Base-by-base conservation (phyloP, 345 rosid species). In the Syzygium aqueum region DNA sequence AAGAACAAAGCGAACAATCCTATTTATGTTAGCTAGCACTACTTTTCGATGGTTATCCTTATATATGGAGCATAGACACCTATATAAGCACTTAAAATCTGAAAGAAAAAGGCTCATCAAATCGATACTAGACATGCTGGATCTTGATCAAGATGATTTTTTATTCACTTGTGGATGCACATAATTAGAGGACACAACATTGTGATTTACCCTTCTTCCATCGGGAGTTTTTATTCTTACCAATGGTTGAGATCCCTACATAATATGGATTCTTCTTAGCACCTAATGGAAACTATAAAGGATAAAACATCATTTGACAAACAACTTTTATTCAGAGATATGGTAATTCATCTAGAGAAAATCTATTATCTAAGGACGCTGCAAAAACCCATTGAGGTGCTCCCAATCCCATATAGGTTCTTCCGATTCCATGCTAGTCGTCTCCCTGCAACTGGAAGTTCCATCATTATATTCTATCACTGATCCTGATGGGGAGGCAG, bases 381-480 rank as follows among this genome's bases (percentile, higher is more conserved):
- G 7, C n/a, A 56, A 54, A 51, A 54, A 49, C 93, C 95, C 92
- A 78, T 87, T 82, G 78, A 91, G 90, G 85, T 86, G 89, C 80
- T 93, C 97, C 96, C 95, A 96, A 23, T 90, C 97, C 93, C 93
- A 93, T 7, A 89, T 52, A 54, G 91, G 90, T 85, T 87, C 89
- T 50, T 86, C 86, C 63, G 84, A 37, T 37, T 37, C 49, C 82
- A 37, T 37, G 13, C 82, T 37, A 73, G 11, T 73, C 27, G 25
- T 73, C 49, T 40, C 82, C 80, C 11, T 37, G 49, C 21, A 73
- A 73, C 22, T 21, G 8, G 49, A 73, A 37, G 37, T 33, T 19
- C 43, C 82, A 37, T 25, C 82, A 37, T 73, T 21, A 73, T 5
- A 8, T 11, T 19, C 25, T 73, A 10, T 73, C 82, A 73, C 2